A percentile compares a stretch with the other conserved stretches of the same genome.
phyloP scores from a whole-genome alignment of 805 yeast species.

The Kazachstania taianensis region DNA sequence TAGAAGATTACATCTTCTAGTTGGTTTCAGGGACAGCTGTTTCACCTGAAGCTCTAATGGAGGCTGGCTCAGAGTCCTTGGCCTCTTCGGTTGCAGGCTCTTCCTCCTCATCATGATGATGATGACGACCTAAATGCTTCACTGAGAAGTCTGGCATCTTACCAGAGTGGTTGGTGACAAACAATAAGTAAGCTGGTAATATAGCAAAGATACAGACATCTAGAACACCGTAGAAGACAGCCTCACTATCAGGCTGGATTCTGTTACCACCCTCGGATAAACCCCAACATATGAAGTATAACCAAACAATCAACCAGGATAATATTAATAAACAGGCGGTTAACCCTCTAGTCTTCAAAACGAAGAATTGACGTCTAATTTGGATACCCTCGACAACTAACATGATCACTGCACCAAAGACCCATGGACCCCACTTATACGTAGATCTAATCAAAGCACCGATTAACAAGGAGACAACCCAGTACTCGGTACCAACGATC shows the following conservation, averaged over 20 bases:
- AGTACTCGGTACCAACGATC: slow-evolving; percentile 36
- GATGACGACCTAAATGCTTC: slow-evolving; percentile 1
- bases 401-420: slow-evolving; percentile 56
- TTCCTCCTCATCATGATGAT: slow-evolving; percentile 5
- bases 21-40: slow-evolving; percentile 24
- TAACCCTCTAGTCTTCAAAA: slow-evolving; percentile 13
- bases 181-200: slow-evolving; percentile 21
- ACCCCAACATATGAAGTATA: slow-evolving; percentile 22
- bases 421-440: slow-evolving; percentile 54
- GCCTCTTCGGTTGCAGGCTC: slow-evolving; percentile 15
- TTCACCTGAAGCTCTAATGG: slow-evolving; percentile 29
- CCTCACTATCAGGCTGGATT: slow-evolving; percentile 48
- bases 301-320: slow-evolving; percentile 15
- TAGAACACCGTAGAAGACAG: slow-evolving; percentile 49
- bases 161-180: slow-evolving; percentile 7
- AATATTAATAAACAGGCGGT: slow-evolving; percentile 15
- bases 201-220: slow-evolving; percentile 38
- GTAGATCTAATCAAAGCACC: slow-evolving; percentile 36
- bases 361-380: slow-evolving; percentile 21
- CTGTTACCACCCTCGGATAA: slow-evolving; percentile 52
- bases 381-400: slow-evolving; percentile 29
- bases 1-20: too few species aligned
- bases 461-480: slow-evolving; percentile 36
- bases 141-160: slow-evolving; percentile 1
- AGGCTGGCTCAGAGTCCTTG: slow-evolving; percentile 7